Evolutionary conservation across 495 filamentous ascomycete species (phyloP), one percentile per base, ranked within the genome.

Genomic region (Lasiosphaeria miniovina): DNA sequence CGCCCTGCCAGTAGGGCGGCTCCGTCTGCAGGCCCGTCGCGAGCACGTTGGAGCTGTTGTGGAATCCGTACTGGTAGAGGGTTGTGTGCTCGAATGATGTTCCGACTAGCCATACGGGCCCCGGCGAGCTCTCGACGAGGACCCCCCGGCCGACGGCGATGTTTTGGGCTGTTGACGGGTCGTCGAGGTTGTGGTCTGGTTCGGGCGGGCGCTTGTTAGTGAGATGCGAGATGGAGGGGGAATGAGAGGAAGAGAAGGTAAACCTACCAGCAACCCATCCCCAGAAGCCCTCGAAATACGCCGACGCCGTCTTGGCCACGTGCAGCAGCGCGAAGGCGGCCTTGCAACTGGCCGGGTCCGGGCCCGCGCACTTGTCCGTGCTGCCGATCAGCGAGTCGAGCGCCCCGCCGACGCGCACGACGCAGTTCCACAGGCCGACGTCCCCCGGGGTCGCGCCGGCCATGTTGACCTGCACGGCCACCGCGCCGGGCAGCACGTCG

Each of bases 61-160:
- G 67, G 50, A 90, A 69, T 56, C 88, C 76, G 68, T 90, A 90
- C 72, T 90, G 88, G 77, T 91, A 93, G 17, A 91, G 71, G 62
- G 85, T 81, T 70, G 81, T 79, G 72, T 91, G 88, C 74, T 91
- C 88, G 38, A 85, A 86, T 4, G 84, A 75, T 0, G 84, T 88
- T n/a, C 84, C 88, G 52, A 85, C 88, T 6, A 86, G 65, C 80
- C 83, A 83, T 2, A 24, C 24, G 49, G 74, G 75, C 14, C 80
- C 73, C 15, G 65, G 68, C 12, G 68, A 63, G 33, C 70, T 73
- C 67, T 84, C 79, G 33, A 84, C 67, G 6, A 84, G 70, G 4
- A 78, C 55, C 8, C 81, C 81, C 6, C 82, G 75, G 10, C 78
- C 82, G 4, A 76, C 78, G 54, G 78, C 71, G 56, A 84, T 82